These are phyloP conservation scores for Vaccinium darrowii DNA, from an alignment of 148 eudicot genomes.

Conservation along the genomic window DNA sequence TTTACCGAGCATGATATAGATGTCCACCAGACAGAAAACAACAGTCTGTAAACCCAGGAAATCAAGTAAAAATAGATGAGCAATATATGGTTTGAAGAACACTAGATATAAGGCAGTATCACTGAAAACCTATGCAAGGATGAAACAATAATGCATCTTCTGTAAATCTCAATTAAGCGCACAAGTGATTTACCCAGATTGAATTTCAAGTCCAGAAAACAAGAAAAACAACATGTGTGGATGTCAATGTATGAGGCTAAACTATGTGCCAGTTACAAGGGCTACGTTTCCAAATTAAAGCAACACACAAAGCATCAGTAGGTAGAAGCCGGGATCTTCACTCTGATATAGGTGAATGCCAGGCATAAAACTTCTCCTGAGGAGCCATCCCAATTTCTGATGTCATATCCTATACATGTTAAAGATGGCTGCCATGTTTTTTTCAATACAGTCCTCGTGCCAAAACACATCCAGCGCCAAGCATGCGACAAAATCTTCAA, in stretches of 20 bases:
- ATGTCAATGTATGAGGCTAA: not conserved
- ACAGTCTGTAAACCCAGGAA: conserved; percentile 61
- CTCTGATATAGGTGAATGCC: not conserved
- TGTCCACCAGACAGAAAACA: conserved; percentile 96
- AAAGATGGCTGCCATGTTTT: not conserved
- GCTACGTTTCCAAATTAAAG: not conserved
- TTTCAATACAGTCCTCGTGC: not conserved
- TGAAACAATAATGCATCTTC: not conserved
- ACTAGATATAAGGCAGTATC: not conserved
- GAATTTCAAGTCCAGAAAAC: not conserved
- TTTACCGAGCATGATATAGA: conserved; percentile 91
- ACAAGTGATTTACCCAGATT: not conserved
- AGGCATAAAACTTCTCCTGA: not conserved
- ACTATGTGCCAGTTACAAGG: not conserved
- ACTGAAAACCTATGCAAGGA: not conserved
- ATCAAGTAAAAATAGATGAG: conserved; percentile 9
- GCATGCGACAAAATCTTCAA: not conserved
- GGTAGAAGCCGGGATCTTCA: not conserved
- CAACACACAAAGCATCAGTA: not conserved
- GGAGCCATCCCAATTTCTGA: not conserved
- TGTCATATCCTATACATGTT: not conserved
- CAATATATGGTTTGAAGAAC: conserved; percentile 23
- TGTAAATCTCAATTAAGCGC: not conserved
- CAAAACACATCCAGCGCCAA: not conserved
- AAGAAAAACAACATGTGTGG: not conserved